A percentile compares a stretch with the other conserved stretches of the same genome.
These are phyloP conservation scores for Thelephora terrestris DNA, from an alignment of 1,284 basidiomycete species.

Conservation along the genomic window DNA sequence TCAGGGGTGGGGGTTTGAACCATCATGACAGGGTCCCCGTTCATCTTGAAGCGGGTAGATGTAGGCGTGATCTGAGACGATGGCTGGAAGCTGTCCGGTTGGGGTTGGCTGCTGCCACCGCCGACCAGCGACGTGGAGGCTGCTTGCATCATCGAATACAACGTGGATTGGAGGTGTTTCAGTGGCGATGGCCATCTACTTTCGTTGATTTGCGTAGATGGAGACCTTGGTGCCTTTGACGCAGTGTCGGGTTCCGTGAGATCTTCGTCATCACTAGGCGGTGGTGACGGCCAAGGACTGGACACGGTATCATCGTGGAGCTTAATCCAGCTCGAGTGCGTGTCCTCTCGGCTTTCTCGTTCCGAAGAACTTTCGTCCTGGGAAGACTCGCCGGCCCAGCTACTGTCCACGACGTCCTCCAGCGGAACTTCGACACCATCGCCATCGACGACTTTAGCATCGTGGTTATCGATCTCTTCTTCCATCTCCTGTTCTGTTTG, in stretches of 20 bases:
- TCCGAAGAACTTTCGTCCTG: constrained; percentile 4
- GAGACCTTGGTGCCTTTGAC: neutral
- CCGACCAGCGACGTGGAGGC: neutral
- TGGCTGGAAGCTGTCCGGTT: no score
- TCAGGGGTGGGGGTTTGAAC: neutral
- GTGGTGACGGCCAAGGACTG: constrained; percentile 20
- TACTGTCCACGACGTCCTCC: constrained; percentile 9
- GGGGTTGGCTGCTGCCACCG: no score
- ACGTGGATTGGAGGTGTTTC: constrained; percentile 32
- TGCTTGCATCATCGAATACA: constrained; percentile 19
- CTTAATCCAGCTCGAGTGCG: constrained; percentile 35
- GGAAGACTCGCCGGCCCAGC: constrained; percentile 5
- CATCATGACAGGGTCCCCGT: neutral
- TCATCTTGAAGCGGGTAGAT: no score
- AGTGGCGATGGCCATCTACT: neutral
- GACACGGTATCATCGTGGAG: constrained; percentile 10
- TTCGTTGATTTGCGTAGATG: neutral
- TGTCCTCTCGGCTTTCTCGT: constrained; percentile 16
- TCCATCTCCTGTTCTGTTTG: constrained; percentile 49
- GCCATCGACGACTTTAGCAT: constrained; percentile 52
- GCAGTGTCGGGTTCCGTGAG: neutral
- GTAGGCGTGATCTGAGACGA: no score
- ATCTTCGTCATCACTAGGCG: constrained; percentile 9
- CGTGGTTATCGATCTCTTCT: constrained; percentile 55
- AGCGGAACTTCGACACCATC: constrained; percentile 45